phyloP scores from a whole-genome alignment of 192 early-diverging fungal species.

The Chytriomyces hyalinus region DNA sequence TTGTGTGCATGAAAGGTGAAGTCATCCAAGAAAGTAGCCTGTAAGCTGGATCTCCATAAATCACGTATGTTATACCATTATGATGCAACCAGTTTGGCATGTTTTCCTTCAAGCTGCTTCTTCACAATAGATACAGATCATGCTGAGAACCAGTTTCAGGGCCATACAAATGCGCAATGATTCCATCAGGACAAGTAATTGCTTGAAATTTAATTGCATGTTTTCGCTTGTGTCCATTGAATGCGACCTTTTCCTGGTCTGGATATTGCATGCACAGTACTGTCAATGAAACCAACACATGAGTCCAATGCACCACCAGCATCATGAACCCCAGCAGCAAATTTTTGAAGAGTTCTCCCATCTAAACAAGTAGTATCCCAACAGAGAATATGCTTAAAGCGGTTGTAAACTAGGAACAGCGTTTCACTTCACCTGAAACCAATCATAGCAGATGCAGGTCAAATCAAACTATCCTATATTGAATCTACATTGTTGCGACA shows the following conservation, averaged over 20 bases:
- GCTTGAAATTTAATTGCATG: constrained; percentile 7
- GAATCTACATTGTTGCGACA: no score
- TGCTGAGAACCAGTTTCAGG: not conserved
- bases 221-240: constrained; percentile 15
- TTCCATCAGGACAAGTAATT: not conserved
- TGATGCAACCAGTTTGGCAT: no score
- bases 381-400: not conserved
- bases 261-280: constrained; percentile 9
- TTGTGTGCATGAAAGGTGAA: no score
- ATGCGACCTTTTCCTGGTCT: not conserved
- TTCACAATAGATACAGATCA: no score
- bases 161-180: not conserved
- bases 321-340: not conserved
- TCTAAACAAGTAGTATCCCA: not conserved
- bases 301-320: not conserved
- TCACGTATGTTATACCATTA: no score
- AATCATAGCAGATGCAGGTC: no score
- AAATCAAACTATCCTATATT: no score
- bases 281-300: not conserved
- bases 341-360: not conserved
- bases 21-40: no score
- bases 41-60: no score
- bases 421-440: no score
- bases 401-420: not conserved
- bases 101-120: no score